Evolutionary conservation across 306 rosid species (phyloP).

Genomic region (Gillenia trifoliata): DNA sequence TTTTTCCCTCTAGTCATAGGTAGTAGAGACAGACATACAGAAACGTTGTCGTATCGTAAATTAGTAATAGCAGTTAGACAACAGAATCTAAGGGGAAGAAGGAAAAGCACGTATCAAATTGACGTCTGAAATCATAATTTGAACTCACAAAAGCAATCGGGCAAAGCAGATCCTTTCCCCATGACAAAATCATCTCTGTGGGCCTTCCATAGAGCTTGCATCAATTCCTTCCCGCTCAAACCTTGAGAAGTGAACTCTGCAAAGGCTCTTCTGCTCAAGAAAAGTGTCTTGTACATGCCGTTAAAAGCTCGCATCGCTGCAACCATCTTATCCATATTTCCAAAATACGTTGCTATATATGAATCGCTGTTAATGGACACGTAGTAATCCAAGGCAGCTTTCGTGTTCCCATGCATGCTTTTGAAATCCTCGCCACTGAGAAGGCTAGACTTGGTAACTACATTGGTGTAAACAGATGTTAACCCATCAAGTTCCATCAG

Average conservation of each 20-base stretch:
- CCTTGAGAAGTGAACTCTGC: constrained; percentile 63
- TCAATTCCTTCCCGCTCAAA: constrained; percentile 49
- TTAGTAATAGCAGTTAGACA: not conserved
- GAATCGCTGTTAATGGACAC: constrained; percentile 88
- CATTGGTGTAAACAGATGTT: constrained; percentile 49
- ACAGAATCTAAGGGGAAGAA: not conserved
- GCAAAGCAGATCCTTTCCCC: constrained; percentile 81
- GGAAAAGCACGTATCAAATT: not conserved
- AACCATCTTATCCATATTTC: constrained; percentile 98
- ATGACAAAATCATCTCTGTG: constrained; percentile 65
- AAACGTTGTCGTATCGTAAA: too few relatives aligned
- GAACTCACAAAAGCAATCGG: constrained; percentile 81
- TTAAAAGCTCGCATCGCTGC: constrained; percentile 83
- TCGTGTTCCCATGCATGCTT: constrained; percentile 92
- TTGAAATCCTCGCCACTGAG: constrained; percentile 72
- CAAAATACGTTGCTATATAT: constrained; percentile 77
- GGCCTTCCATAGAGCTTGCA: constrained; percentile 58
- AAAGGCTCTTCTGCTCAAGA: constrained; percentile 74
- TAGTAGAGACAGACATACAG: too few relatives aligned
- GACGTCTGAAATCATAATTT: constrained; percentile 45
- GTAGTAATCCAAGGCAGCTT: constrained; percentile 90
- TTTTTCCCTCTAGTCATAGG: too few relatives aligned
- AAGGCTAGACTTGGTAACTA: constrained; percentile 73
- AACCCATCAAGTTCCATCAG: constrained; percentile 82
- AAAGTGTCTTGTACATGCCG: constrained; percentile 63